Conservation (phyloP, 345 rosid genomes). For the Corchorus capsularis region DNA sequence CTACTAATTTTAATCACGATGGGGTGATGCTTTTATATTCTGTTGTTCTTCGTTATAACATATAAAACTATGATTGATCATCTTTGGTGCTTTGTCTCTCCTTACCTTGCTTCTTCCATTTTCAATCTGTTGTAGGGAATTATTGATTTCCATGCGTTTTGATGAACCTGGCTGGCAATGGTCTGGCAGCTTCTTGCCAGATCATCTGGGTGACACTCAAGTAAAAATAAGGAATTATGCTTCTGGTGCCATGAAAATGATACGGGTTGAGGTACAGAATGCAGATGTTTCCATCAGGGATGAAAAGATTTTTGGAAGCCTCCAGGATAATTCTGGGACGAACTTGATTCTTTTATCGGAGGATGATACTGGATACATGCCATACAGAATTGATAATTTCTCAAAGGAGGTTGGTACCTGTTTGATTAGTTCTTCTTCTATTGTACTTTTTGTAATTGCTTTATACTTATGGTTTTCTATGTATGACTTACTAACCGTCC, state of each 20-base stretch:
- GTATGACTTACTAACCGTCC: neutral
- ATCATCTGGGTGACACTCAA: slow-evolving; percentile 91
- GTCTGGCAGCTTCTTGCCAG: slow-evolving; percentile 97
- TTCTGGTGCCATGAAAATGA: slow-evolving; percentile 67
- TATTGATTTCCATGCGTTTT: slow-evolving; percentile 75
- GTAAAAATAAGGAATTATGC: slow-evolving; percentile 82
- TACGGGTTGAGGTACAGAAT: slow-evolving; percentile 93
- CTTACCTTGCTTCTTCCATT: neutral
- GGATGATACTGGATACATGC: slow-evolving; percentile 91
- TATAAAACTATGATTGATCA: neutral
- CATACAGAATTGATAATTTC: slow-evolving; percentile 96
- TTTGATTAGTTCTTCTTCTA: slow-evolving; percentile 20
- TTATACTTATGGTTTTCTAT: slow-evolving; percentile 8
- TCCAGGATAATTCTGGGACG: slow-evolving; percentile 80
- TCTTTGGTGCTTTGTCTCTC: neutral
- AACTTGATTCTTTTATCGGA: slow-evolving; percentile 87
- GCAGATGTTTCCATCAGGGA: slow-evolving; percentile 74
- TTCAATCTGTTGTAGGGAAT: slow-evolving; percentile 58
- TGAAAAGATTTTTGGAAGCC: slow-evolving; percentile 71
- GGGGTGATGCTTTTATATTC: neutral
- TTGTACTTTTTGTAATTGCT: slow-evolving; percentile 4
- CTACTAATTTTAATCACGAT: too few relatives aligned
- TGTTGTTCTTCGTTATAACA: neutral
- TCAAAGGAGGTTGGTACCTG: slow-evolving; percentile 79
- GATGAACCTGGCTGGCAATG: slow-evolving; percentile 98